Conservation (phyloP, 768 basidiomycete species). For the Trametes cinnabarina region DNA sequence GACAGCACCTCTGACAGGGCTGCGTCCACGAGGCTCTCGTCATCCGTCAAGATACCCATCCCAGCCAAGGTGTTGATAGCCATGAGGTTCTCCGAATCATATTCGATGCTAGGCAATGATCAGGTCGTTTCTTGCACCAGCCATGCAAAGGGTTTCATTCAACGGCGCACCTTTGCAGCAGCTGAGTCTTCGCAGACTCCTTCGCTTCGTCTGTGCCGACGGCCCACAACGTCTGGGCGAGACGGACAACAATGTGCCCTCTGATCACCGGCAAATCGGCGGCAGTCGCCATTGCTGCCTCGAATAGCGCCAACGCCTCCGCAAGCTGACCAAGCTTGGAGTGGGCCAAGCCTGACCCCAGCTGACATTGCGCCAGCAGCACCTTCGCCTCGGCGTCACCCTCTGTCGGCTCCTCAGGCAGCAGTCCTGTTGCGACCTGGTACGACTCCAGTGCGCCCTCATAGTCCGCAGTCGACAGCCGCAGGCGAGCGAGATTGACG, state of each 20-base stretch:
- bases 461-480: slow-evolving; percentile 59
- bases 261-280: slow-evolving; percentile 47
- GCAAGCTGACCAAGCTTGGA: slow-evolving; percentile 64
- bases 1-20: slow-evolving; percentile 78
- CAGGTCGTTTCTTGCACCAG: background rate
- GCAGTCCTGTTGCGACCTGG: slow-evolving; percentile 67
- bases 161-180: slow-evolving; percentile 73
- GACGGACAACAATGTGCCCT: slow-evolving; percentile 71
- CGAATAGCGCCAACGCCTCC: slow-evolving; percentile 63
- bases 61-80: slow-evolving; percentile 84
- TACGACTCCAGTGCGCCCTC: slow-evolving; percentile 65
- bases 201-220: slow-evolving; percentile 70
- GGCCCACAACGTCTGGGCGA: slow-evolving; percentile 86
- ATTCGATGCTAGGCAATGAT: slow-evolving; percentile 54
- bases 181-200: slow-evolving; percentile 72
- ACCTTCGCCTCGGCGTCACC: slow-evolving; percentile 34
- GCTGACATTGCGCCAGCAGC: slow-evolving; percentile 60
- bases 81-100: slow-evolving; percentile 73
- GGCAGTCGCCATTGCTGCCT: slow-evolving; percentile 59
- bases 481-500: slow-evolving; percentile 74
- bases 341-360: slow-evolving; percentile 71
- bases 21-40: slow-evolving; percentile 80
- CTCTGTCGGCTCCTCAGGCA: slow-evolving; percentile 47
- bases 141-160: background rate
- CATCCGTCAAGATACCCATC: slow-evolving; percentile 83